Conservation (phyloP, 257 asterid species). For the Jaltomata sinuosa region DNA sequence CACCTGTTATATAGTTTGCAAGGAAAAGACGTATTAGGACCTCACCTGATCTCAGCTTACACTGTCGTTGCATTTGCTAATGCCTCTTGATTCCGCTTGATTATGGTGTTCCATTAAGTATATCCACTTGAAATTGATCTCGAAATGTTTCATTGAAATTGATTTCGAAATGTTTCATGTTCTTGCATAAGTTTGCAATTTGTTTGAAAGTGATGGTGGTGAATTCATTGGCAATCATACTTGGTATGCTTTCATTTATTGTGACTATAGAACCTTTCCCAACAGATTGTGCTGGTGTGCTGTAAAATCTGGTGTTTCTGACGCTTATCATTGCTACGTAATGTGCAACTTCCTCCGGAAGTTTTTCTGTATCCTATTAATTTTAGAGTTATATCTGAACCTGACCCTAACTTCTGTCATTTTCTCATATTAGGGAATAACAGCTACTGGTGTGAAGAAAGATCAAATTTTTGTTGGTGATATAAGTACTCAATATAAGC, state of each 20-base stretch:
- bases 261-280: background rate
- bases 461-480: conserved; percentile 71
- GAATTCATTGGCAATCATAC: background rate
- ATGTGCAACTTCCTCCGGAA: background rate
- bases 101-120: background rate
- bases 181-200: background rate
- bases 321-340: background rate
- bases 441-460: conserved; percentile 69
- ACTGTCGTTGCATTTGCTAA: background rate
- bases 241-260: background rate
- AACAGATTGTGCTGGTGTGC: background rate
- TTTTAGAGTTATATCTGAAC: background rate
- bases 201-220: background rate
- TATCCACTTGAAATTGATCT: background rate
- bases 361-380: background rate
- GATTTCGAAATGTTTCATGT: background rate
- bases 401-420: background rate
- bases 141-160: background rate
- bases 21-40: background rate
- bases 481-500: conserved; percentile 54
- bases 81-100: background rate
- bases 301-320: background rate
- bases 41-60: background rate
- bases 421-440: conserved; percentile 43
- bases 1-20: background rate